phyloP scores from a whole-genome alignment of 345 rosid species.

The Punica granatum region DNA sequence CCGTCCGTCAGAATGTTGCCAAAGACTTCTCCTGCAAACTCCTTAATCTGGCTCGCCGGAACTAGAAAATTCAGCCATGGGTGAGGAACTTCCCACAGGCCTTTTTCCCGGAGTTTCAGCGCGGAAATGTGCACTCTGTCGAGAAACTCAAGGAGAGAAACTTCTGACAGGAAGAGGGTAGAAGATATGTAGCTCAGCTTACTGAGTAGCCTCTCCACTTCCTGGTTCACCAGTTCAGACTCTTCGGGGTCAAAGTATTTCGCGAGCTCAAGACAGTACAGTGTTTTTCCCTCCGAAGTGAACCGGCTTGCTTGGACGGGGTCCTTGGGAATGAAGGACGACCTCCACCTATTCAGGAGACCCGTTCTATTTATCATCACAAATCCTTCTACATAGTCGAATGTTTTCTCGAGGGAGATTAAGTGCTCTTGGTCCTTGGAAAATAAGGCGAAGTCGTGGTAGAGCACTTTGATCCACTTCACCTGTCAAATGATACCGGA shows the following conservation, averaged over 20 bases:
- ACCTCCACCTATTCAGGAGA: slow-evolving; percentile 72
- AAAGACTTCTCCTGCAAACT: slow-evolving; percentile 56
- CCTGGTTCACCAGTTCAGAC: slow-evolving; percentile 35
- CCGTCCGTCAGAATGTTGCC: slow-evolving; percentile 54
- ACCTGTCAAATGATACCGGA: slow-evolving; percentile 40
- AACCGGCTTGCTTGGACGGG: slow-evolving; percentile 65
- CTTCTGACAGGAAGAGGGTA: slow-evolving; percentile 63
- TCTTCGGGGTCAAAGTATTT: slow-evolving; percentile 62
- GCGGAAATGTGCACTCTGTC: slow-evolving; percentile 74
- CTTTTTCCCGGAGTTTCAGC: slow-evolving; percentile 60
- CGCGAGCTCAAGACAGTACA: slow-evolving; percentile 84
- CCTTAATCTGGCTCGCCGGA: slow-evolving; percentile 49
- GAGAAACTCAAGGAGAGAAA: slow-evolving; percentile 69
- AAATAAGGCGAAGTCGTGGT: slow-evolving; percentile 72
- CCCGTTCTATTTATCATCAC: slow-evolving; percentile 72
- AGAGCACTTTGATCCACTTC: slow-evolving; percentile 84
- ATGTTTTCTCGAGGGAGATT: slow-evolving; percentile 46
- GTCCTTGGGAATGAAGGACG: slow-evolving; percentile 67
- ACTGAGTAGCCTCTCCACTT: slow-evolving; percentile 44
- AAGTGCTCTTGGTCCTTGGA: slow-evolving; percentile 76
- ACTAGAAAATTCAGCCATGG: slow-evolving; percentile 92
- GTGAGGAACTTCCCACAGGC: slow-evolving; percentile 92
- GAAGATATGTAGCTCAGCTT: slow-evolving; percentile 57
- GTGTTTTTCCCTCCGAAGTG: slow-evolving; percentile 64
- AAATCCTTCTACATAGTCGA: slow-evolving; percentile 91